Percentiles rank a stretch among this genome's conserved stretches.
These are phyloP conservation scores for Cyberlindnera japonica DNA, from an alignment of 805 yeast genomes.

Conservation along the genomic window DNA sequence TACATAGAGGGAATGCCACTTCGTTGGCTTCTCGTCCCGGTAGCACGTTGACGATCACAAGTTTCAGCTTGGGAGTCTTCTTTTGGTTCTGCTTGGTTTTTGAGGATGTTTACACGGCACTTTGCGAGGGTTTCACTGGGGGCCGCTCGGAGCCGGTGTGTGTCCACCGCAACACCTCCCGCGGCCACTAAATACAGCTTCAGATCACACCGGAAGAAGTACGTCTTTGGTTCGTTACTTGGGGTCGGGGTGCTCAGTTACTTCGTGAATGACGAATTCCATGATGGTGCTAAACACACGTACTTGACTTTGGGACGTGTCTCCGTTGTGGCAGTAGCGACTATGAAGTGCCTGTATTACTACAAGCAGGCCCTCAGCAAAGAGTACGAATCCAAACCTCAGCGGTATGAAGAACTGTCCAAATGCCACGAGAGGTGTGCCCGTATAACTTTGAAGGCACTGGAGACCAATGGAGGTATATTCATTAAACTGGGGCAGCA, in stretches of 20 bases:
- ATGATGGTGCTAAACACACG: constrained; percentile 14
- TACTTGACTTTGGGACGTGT: constrained; percentile 16
- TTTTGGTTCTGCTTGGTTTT: no score
- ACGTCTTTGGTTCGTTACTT: constrained; percentile 7
- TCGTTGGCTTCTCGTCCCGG: no score
- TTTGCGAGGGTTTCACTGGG: no score
- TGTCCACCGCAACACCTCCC: not conserved
- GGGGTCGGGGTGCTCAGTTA: constrained; percentile 9
- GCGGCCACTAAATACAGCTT: constrained; percentile 3
- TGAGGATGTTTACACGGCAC: no score
- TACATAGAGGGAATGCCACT: no score
- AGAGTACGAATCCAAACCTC: constrained; percentile 42
- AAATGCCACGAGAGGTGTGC: constrained; percentile 78
- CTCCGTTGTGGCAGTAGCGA: constrained; percentile 54
- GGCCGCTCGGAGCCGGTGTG: not conserved
- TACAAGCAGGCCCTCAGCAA: constrained; percentile 56
- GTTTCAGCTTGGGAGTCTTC: no score
- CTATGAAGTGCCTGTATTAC: constrained; percentile 64
- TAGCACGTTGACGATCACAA: no score
- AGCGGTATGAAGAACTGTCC: constrained; percentile 48
- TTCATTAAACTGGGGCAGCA: constrained; percentile 96
- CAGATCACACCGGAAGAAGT: constrained; percentile 9
- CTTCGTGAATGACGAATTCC: constrained; percentile 14
- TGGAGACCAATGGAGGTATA: constrained; percentile 86
- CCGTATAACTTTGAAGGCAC: constrained; percentile 66